phyloP scores from a whole-genome alignment of 2,329 filamentous ascomycete species.

The Penicillium sp. region DNA sequence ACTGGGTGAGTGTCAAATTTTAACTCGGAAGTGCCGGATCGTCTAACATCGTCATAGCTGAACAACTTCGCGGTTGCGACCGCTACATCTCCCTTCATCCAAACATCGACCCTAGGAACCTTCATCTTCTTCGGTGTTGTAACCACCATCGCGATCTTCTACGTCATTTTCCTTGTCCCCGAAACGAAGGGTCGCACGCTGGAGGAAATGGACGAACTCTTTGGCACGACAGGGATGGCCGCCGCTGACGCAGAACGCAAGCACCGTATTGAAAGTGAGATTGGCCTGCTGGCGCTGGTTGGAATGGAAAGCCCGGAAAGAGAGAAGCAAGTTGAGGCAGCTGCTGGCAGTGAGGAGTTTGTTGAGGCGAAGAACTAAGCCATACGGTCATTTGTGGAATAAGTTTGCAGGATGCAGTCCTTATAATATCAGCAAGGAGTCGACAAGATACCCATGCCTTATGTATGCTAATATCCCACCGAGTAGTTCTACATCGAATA shows the following conservation, averaged over 20 bases:
- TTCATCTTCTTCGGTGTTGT: constrained; percentile 71
- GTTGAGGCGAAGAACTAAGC: neutral
- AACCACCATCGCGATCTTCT: constrained; percentile 32
- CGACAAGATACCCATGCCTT: neutral
- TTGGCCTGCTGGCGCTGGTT: constrained; percentile 33
- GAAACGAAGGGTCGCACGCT: constrained; percentile 44
- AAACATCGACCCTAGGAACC: constrained; percentile 67
- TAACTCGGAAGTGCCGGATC: neutral
- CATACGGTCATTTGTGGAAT: neutral
- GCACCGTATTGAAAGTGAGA: constrained; percentile 34
- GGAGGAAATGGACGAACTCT: constrained; percentile 46
- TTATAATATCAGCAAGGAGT: neutral
- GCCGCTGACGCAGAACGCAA: constrained; percentile 32
- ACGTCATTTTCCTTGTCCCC: constrained; percentile 35
- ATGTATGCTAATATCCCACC: neutral
- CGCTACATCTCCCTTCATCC: constrained; percentile 70
- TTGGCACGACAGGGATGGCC: constrained; percentile 37
- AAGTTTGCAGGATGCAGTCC: neutral
- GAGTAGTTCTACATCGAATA: neutral
- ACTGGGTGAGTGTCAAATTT: constrained; percentile 36
- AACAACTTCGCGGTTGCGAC: constrained; percentile 68
- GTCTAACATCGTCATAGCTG: constrained; percentile 46
- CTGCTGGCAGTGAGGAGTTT: constrained; percentile 11
- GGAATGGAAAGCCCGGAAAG: constrained; percentile 24
- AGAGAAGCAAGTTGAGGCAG: constrained; percentile 5